These are phyloP conservation scores for Colletotrichum sidae DNA, from an alignment of 2,329 filamentous ascomycete genomes.

Conservation along the genomic window DNA sequence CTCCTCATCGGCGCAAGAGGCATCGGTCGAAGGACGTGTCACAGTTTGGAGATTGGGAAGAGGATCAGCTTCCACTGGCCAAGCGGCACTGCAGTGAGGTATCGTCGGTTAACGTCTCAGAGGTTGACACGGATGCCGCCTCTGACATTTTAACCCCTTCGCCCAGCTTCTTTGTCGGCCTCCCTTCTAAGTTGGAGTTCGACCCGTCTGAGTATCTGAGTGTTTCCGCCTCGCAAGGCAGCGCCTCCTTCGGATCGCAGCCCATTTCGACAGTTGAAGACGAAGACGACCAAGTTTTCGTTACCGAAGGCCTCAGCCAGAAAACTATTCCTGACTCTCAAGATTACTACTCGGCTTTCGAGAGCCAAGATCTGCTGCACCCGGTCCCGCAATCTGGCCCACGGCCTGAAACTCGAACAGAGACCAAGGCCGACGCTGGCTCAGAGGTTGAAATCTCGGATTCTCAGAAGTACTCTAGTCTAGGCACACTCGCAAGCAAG, in stretches of 20 bases:
- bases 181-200: conserved; percentile 46
- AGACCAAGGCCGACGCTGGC: neutral
- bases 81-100: conserved; percentile 25
- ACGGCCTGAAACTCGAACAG: neutral
- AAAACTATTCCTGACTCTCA: conserved; percentile 59
- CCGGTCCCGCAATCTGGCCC: neutral
- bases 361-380: conserved; percentile 11
- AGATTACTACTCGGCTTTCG: conserved; percentile 40
- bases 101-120: conserved; percentile 26
- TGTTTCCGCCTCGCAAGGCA: conserved; percentile 44
- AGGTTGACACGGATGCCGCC: conserved; percentile 30
- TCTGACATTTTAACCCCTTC: conserved; percentile 27
- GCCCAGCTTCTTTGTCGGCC: conserved; percentile 41
- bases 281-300: conserved; percentile 45
- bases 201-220: conserved; percentile 51
- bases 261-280: conserved; percentile 50
- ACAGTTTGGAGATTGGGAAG: conserved; percentile 7
- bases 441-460: conserved; percentile 27
- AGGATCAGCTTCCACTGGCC: conserved; percentile 6
- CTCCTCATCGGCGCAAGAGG: conserved; percentile 26
- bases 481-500: conserved; percentile 29
- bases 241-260: conserved; percentile 45
- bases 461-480: conserved; percentile 34
- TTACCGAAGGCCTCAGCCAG: conserved; percentile 48
- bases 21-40: neutral